These are phyloP conservation scores for Nitzschia inconspicua DNA, from an alignment of 108 stramenopile genomes.

Conservation along the genomic window DNA sequence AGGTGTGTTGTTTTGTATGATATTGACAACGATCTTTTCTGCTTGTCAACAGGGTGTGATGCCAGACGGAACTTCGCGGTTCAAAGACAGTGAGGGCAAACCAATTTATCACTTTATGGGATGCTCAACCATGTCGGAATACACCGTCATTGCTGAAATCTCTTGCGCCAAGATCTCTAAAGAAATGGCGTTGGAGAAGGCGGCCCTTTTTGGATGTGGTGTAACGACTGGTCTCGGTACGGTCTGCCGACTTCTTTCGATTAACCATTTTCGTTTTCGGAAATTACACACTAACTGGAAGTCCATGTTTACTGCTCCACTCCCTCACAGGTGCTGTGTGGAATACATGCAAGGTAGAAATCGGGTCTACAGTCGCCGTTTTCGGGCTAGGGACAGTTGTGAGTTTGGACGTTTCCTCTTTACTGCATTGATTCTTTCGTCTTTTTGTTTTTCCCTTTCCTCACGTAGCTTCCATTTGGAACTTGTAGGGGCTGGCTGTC, in stretches of 20 bases:
- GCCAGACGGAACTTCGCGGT: conserved; percentile 63
- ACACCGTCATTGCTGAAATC: conserved; percentile 87
- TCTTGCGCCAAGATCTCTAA: conserved; percentile 77
- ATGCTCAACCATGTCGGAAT: conserved; percentile 79
- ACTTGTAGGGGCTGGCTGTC: conserved; percentile 58
- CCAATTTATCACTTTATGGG: conserved; percentile 89
- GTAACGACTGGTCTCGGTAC: conserved; percentile 77
- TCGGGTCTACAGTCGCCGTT: conserved; percentile 68
- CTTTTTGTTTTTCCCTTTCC: background rate
- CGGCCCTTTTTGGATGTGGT: conserved; percentile 90
- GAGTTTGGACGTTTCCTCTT: background rate
- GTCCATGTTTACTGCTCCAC: no score
- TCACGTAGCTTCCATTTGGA: background rate
- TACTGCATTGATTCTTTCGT: background rate
- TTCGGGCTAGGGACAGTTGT: conserved; percentile 83
- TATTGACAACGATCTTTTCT: background rate
- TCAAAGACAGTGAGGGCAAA: conserved; percentile 48
- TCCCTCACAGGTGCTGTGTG: no score
- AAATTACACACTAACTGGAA: no score
- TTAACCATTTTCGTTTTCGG: no score
- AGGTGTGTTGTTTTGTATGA: conserved; percentile 12
- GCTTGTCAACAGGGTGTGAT: conserved; percentile 81
- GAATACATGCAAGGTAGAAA: conserved; percentile 79
- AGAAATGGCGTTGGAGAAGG: conserved; percentile 73
- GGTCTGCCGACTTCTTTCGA: no score